A percentile compares a stretch with the other conserved stretches of the same genome.
phyloP scores from a whole-genome alignment of 2,329 filamentous ascomycete species.

The Coniochaeta pulveracea region DNA sequence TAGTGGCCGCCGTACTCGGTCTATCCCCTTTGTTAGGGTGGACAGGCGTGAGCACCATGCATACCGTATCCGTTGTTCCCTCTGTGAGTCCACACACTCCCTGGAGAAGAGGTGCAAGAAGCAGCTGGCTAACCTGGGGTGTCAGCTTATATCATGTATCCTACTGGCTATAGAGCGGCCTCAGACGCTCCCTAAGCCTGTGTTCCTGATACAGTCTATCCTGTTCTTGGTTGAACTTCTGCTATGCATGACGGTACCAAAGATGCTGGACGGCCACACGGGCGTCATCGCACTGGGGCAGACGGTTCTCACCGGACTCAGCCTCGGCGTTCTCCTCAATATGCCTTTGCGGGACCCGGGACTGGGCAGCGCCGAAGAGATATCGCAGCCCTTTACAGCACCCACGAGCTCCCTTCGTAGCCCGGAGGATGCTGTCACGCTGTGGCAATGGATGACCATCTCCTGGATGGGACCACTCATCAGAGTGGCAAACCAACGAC shows the following conservation, averaged over 20 bases:
- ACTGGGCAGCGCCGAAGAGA: slow-evolving; percentile 39
- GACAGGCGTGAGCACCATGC: background rate
- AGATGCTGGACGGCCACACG: slow-evolving; percentile 10
- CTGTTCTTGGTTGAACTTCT: slow-evolving; percentile 20
- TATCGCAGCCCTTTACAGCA: slow-evolving; percentile 43
- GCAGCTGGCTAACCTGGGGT: background rate
- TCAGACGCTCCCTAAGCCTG: slow-evolving; percentile 14
- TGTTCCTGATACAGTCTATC: slow-evolving; percentile 17
- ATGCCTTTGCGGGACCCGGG: slow-evolving; percentile 60
- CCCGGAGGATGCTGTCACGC: slow-evolving; percentile 67
- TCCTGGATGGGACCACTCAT: slow-evolving; percentile 75
- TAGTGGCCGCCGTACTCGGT: background rate
- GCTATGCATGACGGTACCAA: slow-evolving; percentile 18
- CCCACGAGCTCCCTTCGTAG: slow-evolving; percentile 52
- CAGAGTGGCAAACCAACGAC: slow-evolving; percentile 45
- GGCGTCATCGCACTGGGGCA: slow-evolving; percentile 16
- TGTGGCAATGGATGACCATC: slow-evolving; percentile 78
- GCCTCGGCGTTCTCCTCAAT: slow-evolving; percentile 42
- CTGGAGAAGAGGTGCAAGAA: slow-evolving; percentile 5
- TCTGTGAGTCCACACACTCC: slow-evolving; percentile 20
- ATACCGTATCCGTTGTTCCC: slow-evolving; percentile 19
- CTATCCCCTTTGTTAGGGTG: background rate
- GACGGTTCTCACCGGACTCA: slow-evolving; percentile 29
- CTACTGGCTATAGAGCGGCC: slow-evolving; percentile 19
- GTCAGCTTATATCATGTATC: slow-evolving; percentile 12